These are phyloP conservation scores for Thelonectria olida DNA, from an alignment of 2,329 filamentous ascomycete genomes.

Conservation along the genomic window DNA sequence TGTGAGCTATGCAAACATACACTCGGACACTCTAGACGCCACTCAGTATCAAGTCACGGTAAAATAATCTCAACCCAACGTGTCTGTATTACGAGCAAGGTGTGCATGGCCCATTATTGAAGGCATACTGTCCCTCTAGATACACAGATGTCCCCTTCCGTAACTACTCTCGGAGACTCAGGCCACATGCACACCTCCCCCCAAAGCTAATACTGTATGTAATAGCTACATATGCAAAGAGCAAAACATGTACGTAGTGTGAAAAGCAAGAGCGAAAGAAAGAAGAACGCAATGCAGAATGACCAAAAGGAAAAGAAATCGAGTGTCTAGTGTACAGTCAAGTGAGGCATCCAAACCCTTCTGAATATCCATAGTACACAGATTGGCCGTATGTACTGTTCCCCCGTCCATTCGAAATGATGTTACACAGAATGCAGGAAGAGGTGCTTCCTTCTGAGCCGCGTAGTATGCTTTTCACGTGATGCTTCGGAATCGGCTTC, in stretches of 20 bases:
- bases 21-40: neutral
- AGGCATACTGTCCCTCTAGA: neutral
- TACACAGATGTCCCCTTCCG: neutral
- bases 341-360: conserved; percentile 34
- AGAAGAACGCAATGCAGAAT: conserved; percentile 6
- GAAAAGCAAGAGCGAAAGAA: neutral
- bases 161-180: neutral
- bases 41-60: neutral
- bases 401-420: conserved; percentile 16
- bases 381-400: conserved; percentile 34
- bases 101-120: neutral
- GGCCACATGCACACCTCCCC: neutral
- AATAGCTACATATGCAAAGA: neutral
- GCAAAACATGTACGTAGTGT: neutral
- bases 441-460: neutral
- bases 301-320: conserved; percentile 5
- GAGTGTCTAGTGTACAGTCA: conserved; percentile 36
- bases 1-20: too few species aligned
- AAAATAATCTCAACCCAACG: neutral
- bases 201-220: neutral
- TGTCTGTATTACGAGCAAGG: neutral
- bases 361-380: conserved; percentile 35
- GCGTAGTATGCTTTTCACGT: conserved; percentile 12
- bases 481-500: conserved; percentile 13
- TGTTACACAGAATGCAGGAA: conserved; percentile 24